Conservation (phyloP, 768 basidiomycete species). For the Phylloporus scabripes region DNA sequence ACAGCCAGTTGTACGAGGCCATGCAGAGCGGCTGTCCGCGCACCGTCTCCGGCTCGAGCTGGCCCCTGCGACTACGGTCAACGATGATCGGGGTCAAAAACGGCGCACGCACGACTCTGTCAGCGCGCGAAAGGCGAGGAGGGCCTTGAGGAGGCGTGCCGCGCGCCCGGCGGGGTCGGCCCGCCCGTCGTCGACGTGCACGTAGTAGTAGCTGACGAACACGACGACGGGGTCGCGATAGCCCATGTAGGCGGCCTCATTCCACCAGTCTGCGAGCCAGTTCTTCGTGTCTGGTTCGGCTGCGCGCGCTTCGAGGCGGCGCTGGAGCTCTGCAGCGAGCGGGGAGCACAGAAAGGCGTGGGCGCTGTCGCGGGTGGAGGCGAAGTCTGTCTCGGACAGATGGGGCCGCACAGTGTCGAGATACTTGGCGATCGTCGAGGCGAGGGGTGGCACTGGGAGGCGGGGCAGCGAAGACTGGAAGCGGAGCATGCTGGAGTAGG, state of each 20-base stretch:
- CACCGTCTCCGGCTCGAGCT: conserved; percentile 84
- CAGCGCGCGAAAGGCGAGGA: conserved; percentile 78
- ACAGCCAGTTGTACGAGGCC: conserved; percentile 94
- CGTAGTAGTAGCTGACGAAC: conserved; percentile 92
- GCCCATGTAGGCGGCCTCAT: conserved; percentile 83
- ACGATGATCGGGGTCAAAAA: neutral
- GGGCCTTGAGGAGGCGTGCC: conserved; percentile 77
- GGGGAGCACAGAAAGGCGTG: conserved; percentile 65
- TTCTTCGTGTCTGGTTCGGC: conserved; percentile 50
- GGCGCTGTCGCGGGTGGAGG: conserved; percentile 53
- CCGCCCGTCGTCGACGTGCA: conserved; percentile 66
- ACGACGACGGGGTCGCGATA: conserved; percentile 89
- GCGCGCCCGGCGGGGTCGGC: conserved; percentile 64
- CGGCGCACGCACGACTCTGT: conserved; percentile 58
- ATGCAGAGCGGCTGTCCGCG: conserved; percentile 78
- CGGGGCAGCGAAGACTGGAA: conserved; percentile 67
- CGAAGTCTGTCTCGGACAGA: conserved; percentile 57
- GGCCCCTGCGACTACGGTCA: conserved; percentile 39
- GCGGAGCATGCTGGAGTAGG: conserved; percentile 47
- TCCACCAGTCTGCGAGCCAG: conserved; percentile 99
- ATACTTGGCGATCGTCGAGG: conserved; percentile 83
- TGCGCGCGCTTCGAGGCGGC: conserved; percentile 71
- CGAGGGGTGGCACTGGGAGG: conserved; percentile 80
- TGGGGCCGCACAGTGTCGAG: conserved; percentile 80
- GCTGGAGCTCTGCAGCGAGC: conserved; percentile 67